A percentile compares a stretch with the other conserved stretches of the same genome.
phyloP scores from a whole-genome alignment of 345 rosid genomes.

The Hypericum androsaemum region DNA sequence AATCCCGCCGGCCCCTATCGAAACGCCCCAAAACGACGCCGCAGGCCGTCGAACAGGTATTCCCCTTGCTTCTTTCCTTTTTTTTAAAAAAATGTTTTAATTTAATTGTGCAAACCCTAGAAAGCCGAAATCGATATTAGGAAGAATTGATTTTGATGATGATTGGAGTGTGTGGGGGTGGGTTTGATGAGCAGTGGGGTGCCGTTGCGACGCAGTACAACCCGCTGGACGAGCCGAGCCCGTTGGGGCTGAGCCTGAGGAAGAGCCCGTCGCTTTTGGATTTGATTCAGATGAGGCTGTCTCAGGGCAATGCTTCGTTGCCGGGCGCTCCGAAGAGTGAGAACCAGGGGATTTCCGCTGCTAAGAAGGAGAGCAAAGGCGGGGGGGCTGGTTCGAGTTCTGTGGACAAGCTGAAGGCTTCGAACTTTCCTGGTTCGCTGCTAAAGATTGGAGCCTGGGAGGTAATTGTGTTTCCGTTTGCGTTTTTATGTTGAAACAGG shows the following conservation, averaged over 20 bases:
- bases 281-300: slow-evolving; percentile 78
- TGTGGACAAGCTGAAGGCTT: slow-evolving; percentile 33
- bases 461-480: slow-evolving; percentile 17
- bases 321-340: slow-evolving; percentile 17
- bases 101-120: too few species aligned
- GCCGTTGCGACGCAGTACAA: slow-evolving; percentile 4
- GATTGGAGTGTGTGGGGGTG: too few species aligned
- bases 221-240: slow-evolving; percentile 94
- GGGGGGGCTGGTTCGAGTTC: slow-evolving; percentile 12
- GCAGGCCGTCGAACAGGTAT: slow-evolving; percentile 31
- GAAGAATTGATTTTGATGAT: neutral
- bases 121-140: neutral
- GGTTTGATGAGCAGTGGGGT: too few species aligned
- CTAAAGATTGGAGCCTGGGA: slow-evolving; percentile 39
- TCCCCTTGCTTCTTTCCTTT: neutral
- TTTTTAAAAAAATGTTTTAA: neutral
- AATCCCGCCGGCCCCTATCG: slow-evolving; percentile 49
- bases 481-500: neutral
- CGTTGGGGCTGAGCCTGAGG: slow-evolving; percentile 77
- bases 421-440: slow-evolving; percentile 23
- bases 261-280: slow-evolving; percentile 95
- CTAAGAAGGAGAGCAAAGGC: slow-evolving; percentile 46
- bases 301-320: slow-evolving; percentile 43
- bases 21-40: slow-evolving; percentile 58
- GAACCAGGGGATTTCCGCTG: slow-evolving; percentile 14